These are phyloP conservation scores for Solanum sejunctum DNA, from an alignment of 257 asterid genomes.

Conservation along the genomic window DNA sequence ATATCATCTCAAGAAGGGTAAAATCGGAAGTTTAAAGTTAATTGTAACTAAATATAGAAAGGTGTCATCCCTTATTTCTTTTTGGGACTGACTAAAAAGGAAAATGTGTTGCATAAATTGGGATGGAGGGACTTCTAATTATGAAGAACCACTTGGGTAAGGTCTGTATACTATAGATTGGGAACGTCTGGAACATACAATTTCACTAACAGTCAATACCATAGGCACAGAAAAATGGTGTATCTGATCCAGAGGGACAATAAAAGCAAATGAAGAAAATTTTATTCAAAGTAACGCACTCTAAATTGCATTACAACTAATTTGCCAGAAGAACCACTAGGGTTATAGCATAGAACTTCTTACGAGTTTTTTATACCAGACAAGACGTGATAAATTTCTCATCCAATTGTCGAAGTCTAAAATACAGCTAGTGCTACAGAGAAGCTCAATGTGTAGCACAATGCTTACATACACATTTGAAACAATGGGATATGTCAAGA, in stretches of 20 bases:
- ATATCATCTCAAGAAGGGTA: neutral
- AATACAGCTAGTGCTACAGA: neutral
- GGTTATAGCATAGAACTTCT: neutral
- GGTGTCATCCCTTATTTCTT: no score
- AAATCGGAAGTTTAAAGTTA: no score
- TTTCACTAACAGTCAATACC: neutral
- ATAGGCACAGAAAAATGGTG: neutral
- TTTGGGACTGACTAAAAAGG: neutral
- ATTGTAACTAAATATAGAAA: no score
- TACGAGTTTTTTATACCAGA: neutral
- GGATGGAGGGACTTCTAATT: neutral
- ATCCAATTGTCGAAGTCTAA: neutral
- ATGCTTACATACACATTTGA: neutral
- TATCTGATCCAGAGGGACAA: neutral
- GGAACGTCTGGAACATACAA: neutral
- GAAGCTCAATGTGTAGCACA: neutral
- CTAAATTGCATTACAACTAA: neutral
- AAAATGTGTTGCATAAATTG: neutral
- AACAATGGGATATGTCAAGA: neutral
- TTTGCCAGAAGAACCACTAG: neutral
- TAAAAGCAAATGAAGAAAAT: neutral
- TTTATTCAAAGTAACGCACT: neutral
- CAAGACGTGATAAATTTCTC: neutral
- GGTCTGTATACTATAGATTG: neutral
- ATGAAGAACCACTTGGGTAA: neutral